Conservation (phyloP, 75 land plant genomes). For the Cunninghamia lanceolata region DNA sequence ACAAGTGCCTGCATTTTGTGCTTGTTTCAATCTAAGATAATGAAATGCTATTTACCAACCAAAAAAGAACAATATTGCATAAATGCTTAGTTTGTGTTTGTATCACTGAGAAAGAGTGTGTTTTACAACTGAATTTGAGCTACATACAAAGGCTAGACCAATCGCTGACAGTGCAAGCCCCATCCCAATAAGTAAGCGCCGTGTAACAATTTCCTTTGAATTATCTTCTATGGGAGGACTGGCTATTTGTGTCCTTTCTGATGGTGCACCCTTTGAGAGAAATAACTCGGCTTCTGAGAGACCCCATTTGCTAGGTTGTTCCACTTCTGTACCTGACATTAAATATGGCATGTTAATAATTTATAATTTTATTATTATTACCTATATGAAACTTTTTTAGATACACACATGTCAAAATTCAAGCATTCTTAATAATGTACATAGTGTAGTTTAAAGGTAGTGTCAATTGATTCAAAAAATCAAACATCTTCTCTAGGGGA, state of each 20-base stretch:
- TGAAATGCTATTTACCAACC: not conserved
- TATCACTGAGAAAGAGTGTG: not conserved
- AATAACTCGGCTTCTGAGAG: constrained; percentile 46
- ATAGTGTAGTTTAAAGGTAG: not conserved
- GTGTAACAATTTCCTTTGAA: constrained; percentile 22
- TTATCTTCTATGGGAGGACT: constrained; percentile 28
- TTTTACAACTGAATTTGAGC: not conserved
- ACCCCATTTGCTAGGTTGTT: constrained; percentile 43
- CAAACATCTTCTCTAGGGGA: not conserved
- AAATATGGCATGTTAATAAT: not conserved
- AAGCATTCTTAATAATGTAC: not conserved
- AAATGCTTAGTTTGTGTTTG: not conserved
- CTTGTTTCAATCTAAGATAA: not conserved
- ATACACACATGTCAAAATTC: not conserved
- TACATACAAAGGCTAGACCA: constrained; percentile 36
- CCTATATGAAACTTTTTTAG: not conserved
- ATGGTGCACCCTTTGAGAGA: constrained; percentile 39
- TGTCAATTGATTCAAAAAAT: not conserved
- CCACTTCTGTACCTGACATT: not conserved
- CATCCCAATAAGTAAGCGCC: constrained; percentile 36
- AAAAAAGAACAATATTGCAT: too few species aligned
- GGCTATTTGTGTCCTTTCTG: constrained; percentile 30
- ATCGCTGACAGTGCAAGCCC: constrained; percentile 34
- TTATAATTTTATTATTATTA: constrained; percentile 3
- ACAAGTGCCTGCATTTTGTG: not conserved